Conservation (phyloP, 495 filamentous ascomycete species). For the Rusavskia elegans region DNA sequence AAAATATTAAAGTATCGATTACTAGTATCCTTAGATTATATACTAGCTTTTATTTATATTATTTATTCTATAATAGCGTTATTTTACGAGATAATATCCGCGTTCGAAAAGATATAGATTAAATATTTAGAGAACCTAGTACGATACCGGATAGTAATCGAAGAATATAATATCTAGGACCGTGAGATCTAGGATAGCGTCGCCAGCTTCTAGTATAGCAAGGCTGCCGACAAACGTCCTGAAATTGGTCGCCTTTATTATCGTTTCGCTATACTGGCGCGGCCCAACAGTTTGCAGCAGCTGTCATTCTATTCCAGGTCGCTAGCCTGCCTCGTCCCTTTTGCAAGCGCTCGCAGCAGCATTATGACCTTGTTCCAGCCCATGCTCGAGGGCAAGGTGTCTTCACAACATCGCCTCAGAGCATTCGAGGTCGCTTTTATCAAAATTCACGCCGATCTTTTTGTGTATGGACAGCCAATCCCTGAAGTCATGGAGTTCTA, state of each 20-base stretch:
- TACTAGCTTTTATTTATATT: no score
- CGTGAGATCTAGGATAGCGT: not conserved
- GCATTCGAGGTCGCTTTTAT: not conserved
- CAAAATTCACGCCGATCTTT: not conserved
- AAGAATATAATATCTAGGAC: not conserved
- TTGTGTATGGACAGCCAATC: not conserved
- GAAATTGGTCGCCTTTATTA: not conserved
- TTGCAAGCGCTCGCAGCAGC: not conserved
- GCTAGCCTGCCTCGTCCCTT: not conserved
- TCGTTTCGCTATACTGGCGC: not conserved
- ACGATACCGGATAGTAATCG: not conserved
- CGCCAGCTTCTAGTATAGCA: not conserved
- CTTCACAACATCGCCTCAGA: not conserved
- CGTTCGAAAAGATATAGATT: not conserved
- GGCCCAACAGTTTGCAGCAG: not conserved
- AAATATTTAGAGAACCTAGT: not conserved
- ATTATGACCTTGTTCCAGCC: not conserved
- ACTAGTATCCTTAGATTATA: no score
- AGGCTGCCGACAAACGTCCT: not conserved
- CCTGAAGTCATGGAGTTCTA: not conserved
- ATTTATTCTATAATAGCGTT: not conserved
- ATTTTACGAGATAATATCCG: not conserved
- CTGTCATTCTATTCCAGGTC: not conserved
- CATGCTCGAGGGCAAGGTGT: not conserved
- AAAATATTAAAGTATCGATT: no score